Evolutionary conservation across 768 basidiomycete genomes (phyloP).

Genomic region (Boletus subparvulus): DNA sequence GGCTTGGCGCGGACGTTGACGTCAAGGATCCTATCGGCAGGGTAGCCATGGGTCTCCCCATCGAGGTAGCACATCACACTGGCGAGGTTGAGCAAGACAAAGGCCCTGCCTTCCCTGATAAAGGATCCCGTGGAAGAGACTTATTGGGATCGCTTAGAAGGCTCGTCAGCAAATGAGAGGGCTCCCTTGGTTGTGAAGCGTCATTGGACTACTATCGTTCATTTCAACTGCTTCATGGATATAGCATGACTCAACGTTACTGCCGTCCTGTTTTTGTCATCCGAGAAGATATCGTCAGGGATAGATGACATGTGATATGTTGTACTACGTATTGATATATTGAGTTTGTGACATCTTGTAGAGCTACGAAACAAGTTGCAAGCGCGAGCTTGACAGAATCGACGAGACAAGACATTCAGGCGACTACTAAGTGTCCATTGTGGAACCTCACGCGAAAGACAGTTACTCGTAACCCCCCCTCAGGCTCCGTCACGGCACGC

Average conservation of each 20-base stretch:
- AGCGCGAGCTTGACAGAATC: no score
- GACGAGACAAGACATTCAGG: not conserved
- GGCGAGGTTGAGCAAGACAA: no score
- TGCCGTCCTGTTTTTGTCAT: not conserved
- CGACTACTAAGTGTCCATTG: not conserved
- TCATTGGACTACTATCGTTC: no score
- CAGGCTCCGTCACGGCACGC: not conserved
- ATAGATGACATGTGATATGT: not conserved
- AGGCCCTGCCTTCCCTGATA: no score
- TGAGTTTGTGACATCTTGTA: not conserved
- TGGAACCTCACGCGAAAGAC: not conserved
- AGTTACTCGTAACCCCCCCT: no score
- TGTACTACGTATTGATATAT: not conserved
- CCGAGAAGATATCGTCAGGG: no score
- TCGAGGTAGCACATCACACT: slow-evolving; percentile 1
- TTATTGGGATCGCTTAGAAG: no score
- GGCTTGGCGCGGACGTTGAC: slow-evolving; percentile 42
- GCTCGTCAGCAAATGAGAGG: no score
- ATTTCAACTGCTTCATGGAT: not conserved
- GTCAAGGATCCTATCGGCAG: slow-evolving; percentile 35
- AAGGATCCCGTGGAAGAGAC: no score
- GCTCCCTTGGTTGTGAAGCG: no score
- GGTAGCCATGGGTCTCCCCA: slow-evolving; percentile 46
- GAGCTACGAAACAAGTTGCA: not conserved
- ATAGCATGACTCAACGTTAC: not conserved